phyloP scores from a whole-genome alignment of 2,329 filamentous ascomycete species.

The Penicillium aurantiogriseum region DNA sequence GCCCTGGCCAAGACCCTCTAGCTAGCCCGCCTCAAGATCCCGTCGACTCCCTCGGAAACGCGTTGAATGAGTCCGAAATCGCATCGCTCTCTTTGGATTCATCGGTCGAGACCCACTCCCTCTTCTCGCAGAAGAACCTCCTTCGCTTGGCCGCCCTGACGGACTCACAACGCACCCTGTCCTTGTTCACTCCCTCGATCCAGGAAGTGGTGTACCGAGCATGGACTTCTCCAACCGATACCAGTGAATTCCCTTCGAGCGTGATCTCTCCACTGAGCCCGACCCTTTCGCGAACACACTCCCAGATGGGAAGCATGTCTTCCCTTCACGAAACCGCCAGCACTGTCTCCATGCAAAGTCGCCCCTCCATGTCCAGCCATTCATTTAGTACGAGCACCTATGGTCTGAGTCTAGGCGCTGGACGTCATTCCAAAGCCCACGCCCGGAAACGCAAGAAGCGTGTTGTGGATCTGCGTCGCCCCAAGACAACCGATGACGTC shows the following conservation, averaged over 20 bases:
- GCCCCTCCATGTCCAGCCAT: slow-evolving; percentile 43
- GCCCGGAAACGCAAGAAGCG: slow-evolving; percentile 49
- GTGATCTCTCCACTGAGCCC: slow-evolving; percentile 46
- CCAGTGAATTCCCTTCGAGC: slow-evolving; percentile 54
- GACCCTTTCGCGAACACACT: slow-evolving; percentile 62
- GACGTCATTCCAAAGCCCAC: slow-evolving; percentile 46
- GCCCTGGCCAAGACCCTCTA: slow-evolving; percentile 73
- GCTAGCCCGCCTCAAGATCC: slow-evolving; percentile 77
- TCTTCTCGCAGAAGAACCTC: slow-evolving; percentile 95
- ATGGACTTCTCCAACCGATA: slow-evolving; percentile 78
- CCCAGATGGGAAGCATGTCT: slow-evolving; percentile 64
- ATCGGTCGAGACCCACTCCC: slow-evolving; percentile 75
- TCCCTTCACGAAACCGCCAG: slow-evolving; percentile 68
- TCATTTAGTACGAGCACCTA: slow-evolving; percentile 41
- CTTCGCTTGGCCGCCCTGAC: slow-evolving; percentile 77
- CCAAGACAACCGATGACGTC: slow-evolving; percentile 41
- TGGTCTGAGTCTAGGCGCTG: slow-evolving; percentile 41
- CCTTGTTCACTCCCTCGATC: slow-evolving; percentile 88
- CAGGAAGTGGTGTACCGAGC: slow-evolving; percentile 87
- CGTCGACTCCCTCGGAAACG: slow-evolving; percentile 75
- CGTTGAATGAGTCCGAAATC: slow-evolving; percentile 71
- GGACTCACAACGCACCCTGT: slow-evolving; percentile 85
- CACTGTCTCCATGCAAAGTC: slow-evolving; percentile 63
- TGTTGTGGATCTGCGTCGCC: slow-evolving; percentile 48
- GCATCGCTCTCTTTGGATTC: slow-evolving; percentile 76